Base-by-base conservation (phyloP, 495 filamentous ascomycete genomes). In the Penicillium crystallinum region DNA sequence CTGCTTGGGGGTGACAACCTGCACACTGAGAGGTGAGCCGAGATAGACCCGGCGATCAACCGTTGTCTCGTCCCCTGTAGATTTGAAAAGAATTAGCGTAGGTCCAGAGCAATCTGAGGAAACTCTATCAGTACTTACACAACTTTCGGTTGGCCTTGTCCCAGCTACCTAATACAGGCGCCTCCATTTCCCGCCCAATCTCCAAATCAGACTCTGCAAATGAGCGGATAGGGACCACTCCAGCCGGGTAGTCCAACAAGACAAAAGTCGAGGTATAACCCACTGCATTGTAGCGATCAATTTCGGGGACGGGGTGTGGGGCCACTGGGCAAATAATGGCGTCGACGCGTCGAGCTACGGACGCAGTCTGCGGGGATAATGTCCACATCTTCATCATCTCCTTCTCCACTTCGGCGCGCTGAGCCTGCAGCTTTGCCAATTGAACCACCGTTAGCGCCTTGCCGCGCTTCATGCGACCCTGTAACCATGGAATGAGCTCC, bases 201-300 rank as follows among this genome's bases (percentile, higher is more conserved):
- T 79, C 56, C 41, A 82, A 58, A 63, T 88, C 84, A 0, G 57
- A 61, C 48, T 74, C 66, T 0, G 14, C 43, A 48, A 86, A 72
- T 2, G 59, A 52, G 4, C 83, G 62, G 6, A 86, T 74, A 0
- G 83, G 84, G 0, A 86, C 53, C 1, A 69, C 64, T 0, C 77
- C 84, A n/a, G 83, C 78, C 0, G 82, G 78, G 47, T 77, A 83
- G 57, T 88, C 83, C 12, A 88, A 58, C 48, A 86, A 54, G 6
- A 83, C 81, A 47, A 81, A 86, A 9, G 67, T 73, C 14, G 72
- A 77, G 0, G 84, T 86, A 57, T 86, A 87, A 22, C 80, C 77
- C 0, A 81, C 74, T 0, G 72, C 76, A 66, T 83, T 83, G 67
- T 81, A 88, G 3, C 75, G 61, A 64, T 88, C 84, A 40, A 84